Evolutionary conservation across 768 basidiomycete species (phyloP).

Genomic region (Rhizopogon rudus): DNA sequence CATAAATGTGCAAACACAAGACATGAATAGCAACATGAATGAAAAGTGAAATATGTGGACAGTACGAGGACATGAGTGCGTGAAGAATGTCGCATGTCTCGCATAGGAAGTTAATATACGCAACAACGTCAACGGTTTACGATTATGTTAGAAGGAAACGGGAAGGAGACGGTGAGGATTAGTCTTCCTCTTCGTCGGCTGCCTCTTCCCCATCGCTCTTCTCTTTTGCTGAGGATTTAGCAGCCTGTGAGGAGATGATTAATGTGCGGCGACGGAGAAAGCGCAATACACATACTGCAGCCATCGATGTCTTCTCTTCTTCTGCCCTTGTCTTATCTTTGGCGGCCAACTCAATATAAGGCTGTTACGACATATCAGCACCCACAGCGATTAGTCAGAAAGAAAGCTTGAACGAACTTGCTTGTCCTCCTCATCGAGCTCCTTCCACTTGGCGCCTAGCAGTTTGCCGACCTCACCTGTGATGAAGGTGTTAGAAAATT

Average conservation of each 20-base stretch:
- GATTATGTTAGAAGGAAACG: slow-evolving; percentile 15
- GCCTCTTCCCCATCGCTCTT: slow-evolving; percentile 31
- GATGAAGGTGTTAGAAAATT: neutral
- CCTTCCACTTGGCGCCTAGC: slow-evolving; percentile 96
- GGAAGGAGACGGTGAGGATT: slow-evolving; percentile 11
- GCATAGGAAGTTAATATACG: slow-evolving; percentile 16
- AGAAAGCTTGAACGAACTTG: slow-evolving; percentile 51
- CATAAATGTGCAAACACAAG: slow-evolving; percentile 12
- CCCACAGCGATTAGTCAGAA: neutral
- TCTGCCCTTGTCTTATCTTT: slow-evolving; percentile 87
- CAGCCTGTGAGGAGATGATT: slow-evolving; percentile 8
- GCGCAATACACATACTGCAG: slow-evolving; percentile 28
- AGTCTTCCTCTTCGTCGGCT: slow-evolving; percentile 39
- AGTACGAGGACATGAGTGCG: slow-evolving; percentile 10
- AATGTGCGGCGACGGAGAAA: neutral
- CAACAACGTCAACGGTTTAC: slow-evolving; percentile 5
- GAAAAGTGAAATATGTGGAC: slow-evolving; percentile 5
- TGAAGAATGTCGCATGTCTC: slow-evolving; percentile 24
- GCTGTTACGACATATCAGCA: slow-evolving; percentile 40
- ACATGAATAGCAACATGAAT: slow-evolving; percentile 21
- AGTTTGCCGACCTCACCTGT: slow-evolving; percentile 91
- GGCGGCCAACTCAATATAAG: slow-evolving; percentile 83
- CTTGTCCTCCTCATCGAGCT: slow-evolving; percentile 86
- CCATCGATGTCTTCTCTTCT: slow-evolving; percentile 57
- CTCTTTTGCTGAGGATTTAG: slow-evolving; percentile 29